phyloP scores from a whole-genome alignment of 2,329 filamentous ascomycete genomes.

The Trichoderma sp. region DNA sequence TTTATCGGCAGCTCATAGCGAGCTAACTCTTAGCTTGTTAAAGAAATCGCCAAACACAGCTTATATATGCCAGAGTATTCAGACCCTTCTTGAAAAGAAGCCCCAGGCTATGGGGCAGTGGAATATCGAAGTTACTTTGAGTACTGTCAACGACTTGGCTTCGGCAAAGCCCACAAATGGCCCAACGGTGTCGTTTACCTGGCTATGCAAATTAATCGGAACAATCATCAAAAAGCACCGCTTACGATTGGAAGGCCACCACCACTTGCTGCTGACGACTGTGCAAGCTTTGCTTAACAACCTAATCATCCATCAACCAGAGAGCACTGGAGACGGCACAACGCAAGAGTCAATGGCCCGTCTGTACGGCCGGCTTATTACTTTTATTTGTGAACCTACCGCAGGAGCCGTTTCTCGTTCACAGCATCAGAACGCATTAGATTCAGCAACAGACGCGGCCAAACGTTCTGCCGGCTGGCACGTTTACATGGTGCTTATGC shows the following conservation, averaged over 20 bases:
- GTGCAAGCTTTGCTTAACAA: conserved; percentile 60
- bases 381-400: conserved; percentile 63
- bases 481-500: conserved; percentile 64
- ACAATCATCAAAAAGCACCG: conserved; percentile 63
- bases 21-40: conserved; percentile 45
- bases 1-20: conserved; percentile 48
- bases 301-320: conserved; percentile 46
- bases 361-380: conserved; percentile 59
- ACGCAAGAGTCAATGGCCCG: conserved; percentile 52
- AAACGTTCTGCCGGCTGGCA: conserved; percentile 64
- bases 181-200: conserved; percentile 47
- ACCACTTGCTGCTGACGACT: conserved; percentile 59
- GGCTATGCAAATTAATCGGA: conserved; percentile 59
- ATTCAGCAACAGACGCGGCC: conserved; percentile 63
- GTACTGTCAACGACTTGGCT: conserved; percentile 47
- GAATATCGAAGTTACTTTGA: conserved; percentile 60
- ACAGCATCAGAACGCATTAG: conserved; percentile 52
- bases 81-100: conserved; percentile 55
- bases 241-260: conserved; percentile 64
- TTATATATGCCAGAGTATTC: conserved; percentile 48
- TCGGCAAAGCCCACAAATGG: conserved; percentile 35
- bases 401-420: conserved; percentile 57
- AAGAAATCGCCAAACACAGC: conserved; percentile 41
- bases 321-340: conserved; percentile 33
- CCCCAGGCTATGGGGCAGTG: conserved; percentile 59